phyloP scores from a whole-genome alignment of 192 early-diverging fungal species.

The Backusella circina region DNA sequence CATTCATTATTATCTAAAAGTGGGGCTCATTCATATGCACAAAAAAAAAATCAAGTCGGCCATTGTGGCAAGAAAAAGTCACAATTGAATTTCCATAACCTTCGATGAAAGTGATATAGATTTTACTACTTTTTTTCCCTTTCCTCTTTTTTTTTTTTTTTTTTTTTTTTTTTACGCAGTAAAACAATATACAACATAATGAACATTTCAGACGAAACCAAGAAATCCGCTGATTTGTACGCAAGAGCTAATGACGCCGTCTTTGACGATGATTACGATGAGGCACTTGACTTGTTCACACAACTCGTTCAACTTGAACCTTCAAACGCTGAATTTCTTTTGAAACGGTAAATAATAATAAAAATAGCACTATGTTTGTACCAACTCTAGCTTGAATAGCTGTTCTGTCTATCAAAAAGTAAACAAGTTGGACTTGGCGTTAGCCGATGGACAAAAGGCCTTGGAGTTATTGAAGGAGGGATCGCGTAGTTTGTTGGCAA shows the following conservation, averaged over 20 bases:
- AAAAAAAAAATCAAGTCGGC: background rate
- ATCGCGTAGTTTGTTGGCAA: constrained; percentile 50
- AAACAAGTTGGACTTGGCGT: constrained; percentile 52
- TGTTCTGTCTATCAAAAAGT: constrained; percentile 64
- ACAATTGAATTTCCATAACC: background rate
- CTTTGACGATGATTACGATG: constrained; percentile 75
- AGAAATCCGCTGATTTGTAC: constrained; percentile 12
- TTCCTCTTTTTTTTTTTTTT: background rate
- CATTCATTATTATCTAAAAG: background rate
- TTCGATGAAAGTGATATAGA: background rate
- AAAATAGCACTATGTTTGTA: background rate
- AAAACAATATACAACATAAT: background rate
- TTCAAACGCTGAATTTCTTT: constrained; percentile 58
- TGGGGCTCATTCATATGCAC: background rate
- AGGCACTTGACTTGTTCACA: constrained; percentile 65
- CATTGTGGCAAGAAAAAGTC: background rate
- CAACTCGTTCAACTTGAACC: constrained; percentile 63
- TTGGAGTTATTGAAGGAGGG: constrained; percentile 47
- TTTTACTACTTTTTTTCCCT: background rate
- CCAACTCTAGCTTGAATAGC: constrained; percentile 33
- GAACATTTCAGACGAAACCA: background rate
- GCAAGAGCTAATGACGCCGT: constrained; percentile 69
- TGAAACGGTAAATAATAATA: constrained; percentile 49
- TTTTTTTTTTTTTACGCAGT: background rate
- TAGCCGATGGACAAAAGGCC: constrained; percentile 64